Conservation (phyloP, 306 rosid genomes). For the Rosa multiflora region DNA sequence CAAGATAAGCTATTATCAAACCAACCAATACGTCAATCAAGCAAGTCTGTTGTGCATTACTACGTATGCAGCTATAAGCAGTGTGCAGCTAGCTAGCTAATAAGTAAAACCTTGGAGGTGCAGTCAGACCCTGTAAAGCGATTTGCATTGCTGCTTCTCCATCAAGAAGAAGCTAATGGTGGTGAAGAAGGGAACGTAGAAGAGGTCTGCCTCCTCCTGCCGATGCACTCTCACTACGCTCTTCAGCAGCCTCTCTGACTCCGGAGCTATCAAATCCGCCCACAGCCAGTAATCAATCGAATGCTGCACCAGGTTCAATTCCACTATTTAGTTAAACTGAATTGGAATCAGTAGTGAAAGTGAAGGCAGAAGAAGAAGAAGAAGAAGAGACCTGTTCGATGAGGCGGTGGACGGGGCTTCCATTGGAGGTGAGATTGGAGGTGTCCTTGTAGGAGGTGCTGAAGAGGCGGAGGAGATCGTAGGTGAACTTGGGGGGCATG, state of each 20-base stretch:
- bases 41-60: neutral
- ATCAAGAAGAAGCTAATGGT: constrained; percentile 89
- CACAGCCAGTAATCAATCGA: constrained; percentile 96
- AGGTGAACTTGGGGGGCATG: constrained; percentile 84
- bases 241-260: constrained; percentile 61
- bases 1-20: neutral
- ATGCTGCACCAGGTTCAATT: constrained; percentile 48
- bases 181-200: constrained; percentile 93
- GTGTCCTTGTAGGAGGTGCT: constrained; percentile 55
- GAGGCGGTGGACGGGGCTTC: constrained; percentile 95
- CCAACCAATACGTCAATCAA: neutral
- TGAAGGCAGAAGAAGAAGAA: neutral
- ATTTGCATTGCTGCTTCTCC: constrained; percentile 96
- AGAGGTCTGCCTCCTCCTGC: constrained; percentile 89
- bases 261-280: constrained; percentile 85
- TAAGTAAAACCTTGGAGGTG: constrained; percentile 44
- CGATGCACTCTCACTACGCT: constrained; percentile 69
- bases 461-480: constrained; percentile 76
- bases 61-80: neutral
- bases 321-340: neutral
- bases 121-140: constrained; percentile 99
- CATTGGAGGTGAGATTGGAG: constrained; percentile 88
- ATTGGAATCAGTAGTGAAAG: neutral
- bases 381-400: constrained; percentile 60
- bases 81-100: neutral